phyloP scores from a whole-genome alignment of 192 early-diverging fungal genomes.

The Radiomyces spectabilis region DNA sequence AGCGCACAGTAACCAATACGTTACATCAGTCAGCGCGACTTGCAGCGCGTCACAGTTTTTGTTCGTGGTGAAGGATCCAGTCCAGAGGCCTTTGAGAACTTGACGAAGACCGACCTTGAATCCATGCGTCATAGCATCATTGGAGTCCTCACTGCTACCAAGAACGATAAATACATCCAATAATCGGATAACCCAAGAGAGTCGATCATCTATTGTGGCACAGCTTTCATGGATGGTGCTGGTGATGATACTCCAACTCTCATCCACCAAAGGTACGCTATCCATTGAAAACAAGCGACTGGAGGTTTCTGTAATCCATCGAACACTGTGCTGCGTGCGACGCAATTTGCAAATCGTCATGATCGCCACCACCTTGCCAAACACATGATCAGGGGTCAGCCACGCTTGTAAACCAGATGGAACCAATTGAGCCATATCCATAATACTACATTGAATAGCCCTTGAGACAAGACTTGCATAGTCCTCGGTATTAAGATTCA shows the following conservation, averaged over 20 bases:
- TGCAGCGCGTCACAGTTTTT: neutral
- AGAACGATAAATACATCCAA: constrained; percentile 44
- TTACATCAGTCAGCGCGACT: neutral
- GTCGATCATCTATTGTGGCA: constrained; percentile 4
- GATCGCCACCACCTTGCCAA: neutral
- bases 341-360: constrained; percentile 1
- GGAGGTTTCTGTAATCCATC: neutral
- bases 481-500: neutral
- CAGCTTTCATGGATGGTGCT: neutral
- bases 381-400: neutral
- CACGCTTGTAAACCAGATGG: constrained; percentile 1
- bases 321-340: neutral
- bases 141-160: neutral
- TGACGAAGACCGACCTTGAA: neutral
- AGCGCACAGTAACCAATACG: neutral
- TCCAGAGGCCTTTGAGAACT: neutral
- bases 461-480: neutral
- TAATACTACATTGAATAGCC: constrained; percentile 2
- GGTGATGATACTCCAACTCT: neutral
- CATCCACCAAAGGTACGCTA: neutral
- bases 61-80: neutral
- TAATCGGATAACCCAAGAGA: constrained; percentile 38
- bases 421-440: neutral
- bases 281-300: too few species aligned
- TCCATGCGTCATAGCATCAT: neutral